Evolutionary conservation across 2,329 filamentous ascomycete genomes (phyloP).

Genomic region (Fusarium gaditjirri): DNA sequence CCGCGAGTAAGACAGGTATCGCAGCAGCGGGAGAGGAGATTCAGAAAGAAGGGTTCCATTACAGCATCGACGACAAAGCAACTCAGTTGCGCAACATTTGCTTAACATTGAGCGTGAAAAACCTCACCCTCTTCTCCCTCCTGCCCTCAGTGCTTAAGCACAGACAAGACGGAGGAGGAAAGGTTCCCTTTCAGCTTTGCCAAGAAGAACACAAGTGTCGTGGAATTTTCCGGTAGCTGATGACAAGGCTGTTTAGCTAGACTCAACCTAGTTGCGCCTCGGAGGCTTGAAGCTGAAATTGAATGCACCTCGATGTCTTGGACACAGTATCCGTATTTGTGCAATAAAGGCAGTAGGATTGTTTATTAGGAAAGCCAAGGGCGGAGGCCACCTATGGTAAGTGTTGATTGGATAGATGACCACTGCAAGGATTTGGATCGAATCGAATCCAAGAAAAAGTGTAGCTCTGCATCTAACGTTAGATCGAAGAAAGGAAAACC

Average conservation of each 20-base stretch:
- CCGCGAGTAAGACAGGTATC: conserved; percentile 5
- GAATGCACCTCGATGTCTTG: conserved; percentile 1
- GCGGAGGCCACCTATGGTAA: not conserved
- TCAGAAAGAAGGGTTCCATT: conserved; percentile 29
- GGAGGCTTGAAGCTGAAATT: conserved; percentile 13
- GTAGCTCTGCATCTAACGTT: not conserved
- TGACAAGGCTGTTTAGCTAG: conserved; percentile 16
- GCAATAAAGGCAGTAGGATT: not conserved
- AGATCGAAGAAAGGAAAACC: conserved; percentile 3
- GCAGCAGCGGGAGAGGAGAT: conserved; percentile 3
- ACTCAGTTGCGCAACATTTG: not conserved
- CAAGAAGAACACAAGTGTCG: not conserved
- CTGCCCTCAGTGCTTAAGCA: not conserved
- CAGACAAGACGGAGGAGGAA: not conserved
- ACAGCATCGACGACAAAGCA: conserved; percentile 13
- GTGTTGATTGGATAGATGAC: not conserved
- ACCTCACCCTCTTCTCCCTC: not conserved
- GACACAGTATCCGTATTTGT: not conserved
- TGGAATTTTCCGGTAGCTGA: conserved; percentile 18
- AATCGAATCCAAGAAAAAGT: not conserved
- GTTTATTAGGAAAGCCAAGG: not conserved
- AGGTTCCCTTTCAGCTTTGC: not conserved
- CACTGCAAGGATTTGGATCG: not conserved
- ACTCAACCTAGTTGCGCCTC: not conserved
- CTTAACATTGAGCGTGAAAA: conserved; percentile 7